Conservation (phyloP, 495 filamentous ascomycete species). For the Letharia lupina region DNA sequence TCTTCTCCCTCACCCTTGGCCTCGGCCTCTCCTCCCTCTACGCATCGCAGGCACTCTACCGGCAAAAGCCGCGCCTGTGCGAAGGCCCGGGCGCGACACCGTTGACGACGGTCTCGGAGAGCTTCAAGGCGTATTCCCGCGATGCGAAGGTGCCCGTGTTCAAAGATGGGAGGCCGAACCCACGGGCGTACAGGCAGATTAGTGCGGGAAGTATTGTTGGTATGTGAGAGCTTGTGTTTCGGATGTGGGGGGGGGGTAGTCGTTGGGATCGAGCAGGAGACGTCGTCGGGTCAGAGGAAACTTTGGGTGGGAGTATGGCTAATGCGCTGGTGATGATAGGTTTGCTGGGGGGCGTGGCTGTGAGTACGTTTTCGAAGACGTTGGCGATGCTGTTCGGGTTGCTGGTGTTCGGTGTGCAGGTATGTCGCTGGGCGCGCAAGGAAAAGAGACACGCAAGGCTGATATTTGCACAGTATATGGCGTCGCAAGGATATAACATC, state of each 20-base stretch:
- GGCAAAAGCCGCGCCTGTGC: slow-evolving; percentile 19
- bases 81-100: slow-evolving; percentile 9
- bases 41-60: slow-evolving; percentile 29
- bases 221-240: slow-evolving; percentile 23
- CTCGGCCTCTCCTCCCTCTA: slow-evolving; percentile 38
- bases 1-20: slow-evolving; percentile 32
- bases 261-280: no score
- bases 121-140: slow-evolving; percentile 20
- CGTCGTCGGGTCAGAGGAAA: neutral
- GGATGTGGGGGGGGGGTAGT: neutral
- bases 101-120: neutral
- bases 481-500: slow-evolving; percentile 65
- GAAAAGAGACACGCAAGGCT: neutral
- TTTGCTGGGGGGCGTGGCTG: slow-evolving; percentile 57
- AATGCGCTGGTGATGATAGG: slow-evolving; percentile 34
- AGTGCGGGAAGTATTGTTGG: slow-evolving; percentile 61
- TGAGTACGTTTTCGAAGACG: slow-evolving; percentile 66
- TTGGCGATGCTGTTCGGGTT: slow-evolving; percentile 66
- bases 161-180: slow-evolving; percentile 35
- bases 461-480: slow-evolving; percentile 47
- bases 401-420: slow-evolving; percentile 61
- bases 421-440: slow-evolving; percentile 32
- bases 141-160: slow-evolving; percentile 28
- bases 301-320: neutral
- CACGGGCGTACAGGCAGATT: slow-evolving; percentile 55